Evolutionary conservation across 192 early-diverging fungal genomes (phyloP), one percentile per base, ranked within the genome.

Genomic region (Jimgerdemannia flammicorona): DNA sequence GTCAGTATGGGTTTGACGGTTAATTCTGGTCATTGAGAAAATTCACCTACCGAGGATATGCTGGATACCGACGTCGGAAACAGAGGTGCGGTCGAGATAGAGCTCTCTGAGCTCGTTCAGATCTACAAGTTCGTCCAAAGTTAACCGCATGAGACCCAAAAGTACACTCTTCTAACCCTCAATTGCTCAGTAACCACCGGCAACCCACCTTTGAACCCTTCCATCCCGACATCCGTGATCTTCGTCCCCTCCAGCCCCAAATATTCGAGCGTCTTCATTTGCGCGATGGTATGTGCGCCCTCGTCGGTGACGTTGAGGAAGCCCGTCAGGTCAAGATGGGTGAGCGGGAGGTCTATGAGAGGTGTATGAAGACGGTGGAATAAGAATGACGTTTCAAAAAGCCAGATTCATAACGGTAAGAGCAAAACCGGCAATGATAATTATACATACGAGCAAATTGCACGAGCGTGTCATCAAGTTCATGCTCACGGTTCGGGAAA

Each of bases 401-500:
- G 29, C 29, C 29, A 29, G 29, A 29, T 29, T 29, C 29, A 29
- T 29, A 29, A 29, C 29, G 29, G 29, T 29, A 29, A 1, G 29
- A 29, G 29, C 1, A 29, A 29, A 29, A 29, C 29, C 29, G 29
- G 29, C 29, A 29, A 29, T 29, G 29, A 29, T 29, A 29, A 29
- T 29, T 29, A 29, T 29, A 41, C 63, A 70, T 75, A 86, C 84
- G 78, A 77, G 79, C 73, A 41, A 74, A 79, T 40, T 64, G 66
- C 20, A 73, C 70, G 4, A 89, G 66, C 3, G 85, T 74, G 41
- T 71, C 83, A 65, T 83, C 73, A 0, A 89, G 71, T 40, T 88
- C 83, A 64, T 84, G 79, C 63, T 89, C 85, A 19, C 81, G 79
- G 40, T 81, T 82, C 3, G 89, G 89, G 39, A 90, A 87, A 59